These are phyloP conservation scores for Allium fistulosum DNA, from an alignment of 106 monocot species.

Conservation along the genomic window DNA sequence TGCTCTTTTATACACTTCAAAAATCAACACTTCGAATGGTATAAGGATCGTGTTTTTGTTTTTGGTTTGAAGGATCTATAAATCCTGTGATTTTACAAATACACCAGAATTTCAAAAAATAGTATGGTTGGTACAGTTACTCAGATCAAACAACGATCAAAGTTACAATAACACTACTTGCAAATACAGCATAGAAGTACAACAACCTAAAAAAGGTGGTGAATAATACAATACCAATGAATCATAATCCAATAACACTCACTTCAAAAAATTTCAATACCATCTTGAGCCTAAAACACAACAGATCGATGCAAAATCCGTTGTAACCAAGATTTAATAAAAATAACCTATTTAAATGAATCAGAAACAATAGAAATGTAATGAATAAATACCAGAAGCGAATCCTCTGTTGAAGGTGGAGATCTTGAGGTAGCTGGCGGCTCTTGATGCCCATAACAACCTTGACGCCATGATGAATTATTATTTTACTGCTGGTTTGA, in stretches of 20 bases:
- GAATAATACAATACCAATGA: too few relatives aligned
- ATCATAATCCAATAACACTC: not conserved
- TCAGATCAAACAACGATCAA: too few relatives aligned
- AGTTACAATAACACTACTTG: too few relatives aligned
- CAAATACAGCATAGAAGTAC: too few relatives aligned
- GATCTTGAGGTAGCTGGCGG: conserved; percentile 70
- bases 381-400: conserved; percentile 41
- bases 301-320: not conserved
- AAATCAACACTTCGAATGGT: too few relatives aligned
- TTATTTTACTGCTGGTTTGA: not conserved
- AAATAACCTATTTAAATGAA: not conserved
- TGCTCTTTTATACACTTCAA: too few relatives aligned
- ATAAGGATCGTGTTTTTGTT: too few relatives aligned
- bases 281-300: not conserved
- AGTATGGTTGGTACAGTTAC: too few relatives aligned
- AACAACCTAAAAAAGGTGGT: conserved; percentile 3
- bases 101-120: too few relatives aligned
- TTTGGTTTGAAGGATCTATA: too few relatives aligned
- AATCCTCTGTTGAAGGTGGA: conserved; percentile 66
- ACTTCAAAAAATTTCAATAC: not conserved
- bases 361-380: not conserved
- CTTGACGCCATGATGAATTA: conserved; percentile 10
- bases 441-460: conserved; percentile 67
- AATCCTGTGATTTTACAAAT: too few relatives aligned
- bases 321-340: not conserved